Percentiles rank a stretch among this genome's conserved stretches.
Evolutionary conservation across 2,329 filamentous ascomycete species (phyloP).

Genomic region (Capronia epimyces): DNA sequence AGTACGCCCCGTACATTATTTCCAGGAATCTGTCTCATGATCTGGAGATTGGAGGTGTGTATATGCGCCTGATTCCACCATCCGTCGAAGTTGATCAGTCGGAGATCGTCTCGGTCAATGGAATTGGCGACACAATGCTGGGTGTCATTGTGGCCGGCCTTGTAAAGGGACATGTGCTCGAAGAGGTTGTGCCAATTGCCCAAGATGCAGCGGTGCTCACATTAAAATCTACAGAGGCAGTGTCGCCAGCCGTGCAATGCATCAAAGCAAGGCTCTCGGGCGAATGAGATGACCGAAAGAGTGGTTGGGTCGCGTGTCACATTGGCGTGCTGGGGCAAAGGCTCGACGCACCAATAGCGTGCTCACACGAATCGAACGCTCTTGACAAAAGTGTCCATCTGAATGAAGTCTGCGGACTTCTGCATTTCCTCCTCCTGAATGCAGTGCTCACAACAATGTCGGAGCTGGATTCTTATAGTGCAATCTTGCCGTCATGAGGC

Average conservation of each 20-base stretch:
- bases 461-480: neutral
- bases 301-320: neutral
- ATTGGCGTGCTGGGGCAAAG: neutral
- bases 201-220: conserved; percentile 77
- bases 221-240: conserved; percentile 67
- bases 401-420: neutral
- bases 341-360: conserved; percentile 9
- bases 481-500: no score
- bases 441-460: neutral
- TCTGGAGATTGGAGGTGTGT: conserved; percentile 69
- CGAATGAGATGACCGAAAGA: neutral
- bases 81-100: conserved; percentile 55
- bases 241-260: conserved; percentile 37
- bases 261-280: conserved; percentile 13
- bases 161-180: conserved; percentile 50
- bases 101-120: conserved; percentile 84
- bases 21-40: conserved; percentile 54
- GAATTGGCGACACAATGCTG: conserved; percentile 87
- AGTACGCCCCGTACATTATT: conserved; percentile 65
- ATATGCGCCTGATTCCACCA: conserved; percentile 70
- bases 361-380: conserved; percentile 2
- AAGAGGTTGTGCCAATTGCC: conserved; percentile 67
- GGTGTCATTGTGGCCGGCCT: conserved; percentile 78
- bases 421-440: neutral
- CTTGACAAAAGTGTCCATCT: no score